Evolutionary conservation across 306 rosid genomes (phyloP), one percentile per base, ranked within the genome.

Genomic region (Vigna unguiculata): DNA sequence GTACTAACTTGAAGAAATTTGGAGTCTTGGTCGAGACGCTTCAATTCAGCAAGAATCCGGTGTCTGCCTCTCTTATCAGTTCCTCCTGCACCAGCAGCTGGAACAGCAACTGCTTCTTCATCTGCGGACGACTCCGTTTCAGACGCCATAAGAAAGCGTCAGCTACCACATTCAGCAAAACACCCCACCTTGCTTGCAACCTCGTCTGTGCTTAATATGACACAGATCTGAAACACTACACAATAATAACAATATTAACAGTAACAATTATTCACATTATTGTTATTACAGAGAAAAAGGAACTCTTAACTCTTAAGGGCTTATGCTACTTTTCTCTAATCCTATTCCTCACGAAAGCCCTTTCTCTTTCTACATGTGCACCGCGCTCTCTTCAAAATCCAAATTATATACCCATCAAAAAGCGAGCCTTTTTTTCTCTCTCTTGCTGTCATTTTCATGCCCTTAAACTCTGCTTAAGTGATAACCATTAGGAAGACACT

Each of bases 121-220:
- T 91, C 92, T 24, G 85, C 69, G 5, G 83, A 86, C 85, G 92
- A 87, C 90, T 88, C 84, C 90, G 87, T 90, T 80, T 82, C 92
- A 67, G 89, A 72, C 75, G 88, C 96, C 91, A 91, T 81, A 47
- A 75, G 34, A 17, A 17, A 25, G 65, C 1, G 9, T 20, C 30
- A 68, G 34, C 11, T n/a, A 71, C 7, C 54, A 41, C 34, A 81
- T 81, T 43, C 81, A 78, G 38, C 11, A 58, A 66, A 57, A 72
- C 17, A 28, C 48, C 20, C 21, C 49, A 5, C 9, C 14, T 40
- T 40, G 45, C 45, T 9, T 9, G 53, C 11, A 51, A 9, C 53
- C 54, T 25, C 1, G 22, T 16, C n/a, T 68, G 13, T 58, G 43
- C 49, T 59, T 58, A 49, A 36, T 13, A 65, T 6, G 9, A 51